Percentiles rank a stretch among this genome's conserved stretches.
Conservation (phyloP, 805 yeast species). For the Schizosaccharomyces osmophilus region DNA sequence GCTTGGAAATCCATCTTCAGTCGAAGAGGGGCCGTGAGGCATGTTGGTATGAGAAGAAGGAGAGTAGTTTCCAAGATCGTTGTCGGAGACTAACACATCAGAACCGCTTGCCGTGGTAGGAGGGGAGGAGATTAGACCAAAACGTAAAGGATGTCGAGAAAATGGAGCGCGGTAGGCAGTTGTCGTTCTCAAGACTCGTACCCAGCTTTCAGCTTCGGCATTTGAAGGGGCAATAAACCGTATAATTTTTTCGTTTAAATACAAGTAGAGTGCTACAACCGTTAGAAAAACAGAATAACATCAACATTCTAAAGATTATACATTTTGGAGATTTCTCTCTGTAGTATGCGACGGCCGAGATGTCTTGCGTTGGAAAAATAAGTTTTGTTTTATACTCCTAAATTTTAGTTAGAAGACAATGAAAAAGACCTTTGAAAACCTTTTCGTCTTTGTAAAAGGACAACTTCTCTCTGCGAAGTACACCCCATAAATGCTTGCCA, state of each 20-base stretch:
- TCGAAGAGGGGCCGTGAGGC: too few species aligned
- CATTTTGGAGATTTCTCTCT: conserved; percentile 6
- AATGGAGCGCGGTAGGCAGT: background rate
- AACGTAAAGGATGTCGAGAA: background rate
- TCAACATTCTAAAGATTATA: conserved; percentile 6
- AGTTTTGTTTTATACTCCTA: conserved; percentile 14
- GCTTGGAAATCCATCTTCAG: background rate
- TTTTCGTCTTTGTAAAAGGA: conserved; percentile 15
- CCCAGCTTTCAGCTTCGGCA: conserved; percentile 14
- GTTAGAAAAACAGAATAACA: background rate
- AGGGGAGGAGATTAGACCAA: background rate
- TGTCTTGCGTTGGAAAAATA: conserved; percentile 12
- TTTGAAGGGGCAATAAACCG: conserved; percentile 12
- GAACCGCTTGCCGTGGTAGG: background rate
- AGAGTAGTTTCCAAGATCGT: conserved; percentile 3
- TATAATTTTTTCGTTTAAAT: conserved; percentile 12
- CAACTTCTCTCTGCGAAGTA: conserved; percentile 13
- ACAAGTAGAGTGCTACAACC: conserved; percentile 11
- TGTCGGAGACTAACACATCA: background rate
- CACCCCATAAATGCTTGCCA: conserved; percentile 14
- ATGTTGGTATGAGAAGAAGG: conserved; percentile 5
- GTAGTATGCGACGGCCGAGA: conserved; percentile 14
- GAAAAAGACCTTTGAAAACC: conserved; percentile 1
- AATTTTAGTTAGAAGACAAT: background rate
- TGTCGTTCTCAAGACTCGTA: conserved; percentile 3